Base-by-base conservation (phyloP, 495 filamentous ascomycete species). In the Neurospora tetrasperma region DNA sequence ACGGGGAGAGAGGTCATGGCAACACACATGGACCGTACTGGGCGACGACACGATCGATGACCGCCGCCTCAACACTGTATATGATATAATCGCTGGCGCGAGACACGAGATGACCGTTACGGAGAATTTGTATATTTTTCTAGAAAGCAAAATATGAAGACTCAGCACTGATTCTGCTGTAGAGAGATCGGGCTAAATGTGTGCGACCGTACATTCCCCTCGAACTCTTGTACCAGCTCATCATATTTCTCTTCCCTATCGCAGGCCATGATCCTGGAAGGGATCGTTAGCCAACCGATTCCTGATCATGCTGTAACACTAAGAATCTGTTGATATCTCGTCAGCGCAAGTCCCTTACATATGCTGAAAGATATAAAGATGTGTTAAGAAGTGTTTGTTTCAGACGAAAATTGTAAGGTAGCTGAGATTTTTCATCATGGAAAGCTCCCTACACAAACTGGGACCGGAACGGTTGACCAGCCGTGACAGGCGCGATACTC, bases 361-460 rank as follows among this genome's bases (percentile, higher is more conserved):
- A 69, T 40, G 72, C 54, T 72, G 75, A 72, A 20, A 70, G 23
- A 71, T 35, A 70, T 31, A 74, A 62, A 70, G 5, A 48, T 69
- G 40, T 71, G 69, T 71, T 35, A 27, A 71, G 41, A 44, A 69
- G 71, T 48, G 39, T 70, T 69, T 72, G 75, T 76, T 82, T 96
- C 94, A 97, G 94, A 97, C 91, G 90, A 89, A 86, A 82, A 86
- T 89, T 87, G 78, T 88, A 90, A 97, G 94, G 94, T 97, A 97
- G 94, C 94, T 93, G 90, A 93, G 90, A 88, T 86, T 87, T 96
- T 90, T 94, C 94, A 97, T 97, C 94, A 97, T 89, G 92, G 94
- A 93, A 86, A 86, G 83, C 73, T 72, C 77, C 70, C 71, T 73
- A 73, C 71, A 73, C 73, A 43, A 62, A 69, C 75, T 70, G 75